Evolutionary conservation across 495 filamentous ascomycete species (phyloP), one percentile per base, ranked within the genome.

Genomic region (Penicillium maclennaniae): DNA sequence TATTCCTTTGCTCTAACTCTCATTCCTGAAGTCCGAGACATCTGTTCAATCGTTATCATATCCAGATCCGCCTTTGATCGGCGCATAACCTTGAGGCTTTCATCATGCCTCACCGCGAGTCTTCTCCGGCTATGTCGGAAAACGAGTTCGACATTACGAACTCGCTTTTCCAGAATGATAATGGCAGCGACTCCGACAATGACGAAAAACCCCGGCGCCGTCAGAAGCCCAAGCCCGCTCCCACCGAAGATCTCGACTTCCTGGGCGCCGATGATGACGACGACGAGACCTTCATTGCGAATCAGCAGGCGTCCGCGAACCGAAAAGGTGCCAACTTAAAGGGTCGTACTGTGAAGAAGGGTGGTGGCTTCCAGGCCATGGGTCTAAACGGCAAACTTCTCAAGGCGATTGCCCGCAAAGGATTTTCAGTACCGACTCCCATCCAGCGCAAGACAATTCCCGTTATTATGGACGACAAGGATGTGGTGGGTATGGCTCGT

Each of bases 361-460:
- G 90, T 40, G 92, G 92, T 62, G 93, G 92, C 39, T 99, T 97
- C 67, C 93, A 98, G 69, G 86, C 87, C 38, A 96, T 98, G 92
- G 95, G 89, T 77, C 76, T 99, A 34, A 93, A 87, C 73, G 68
- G 81, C 26, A 83, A 85, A 43, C 76, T 99, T 14, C 74, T 97
- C 26, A 90, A 91, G 62, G 89, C 95, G 6, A 97, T 99, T 45
- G 81, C 87, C 15, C 82, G 87, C 55, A 97, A 97, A 71, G 93
- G 93, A 25, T 99, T 95, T 71, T 88, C 86, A 1, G 88, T 97
- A 3, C 93, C 93, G 0, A 99, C 93, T 5, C 93, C 93, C 0
- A 97, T 99, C 67, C 93, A 99, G 76, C 81, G 93, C 34, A 97
- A 97, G 74, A 88, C 93, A 8, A 93, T 99, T 42, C 93, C 93